A percentile compares a stretch with the other conserved stretches of the same genome.
Evolutionary conservation across 768 basidiomycete genomes (phyloP).

Genomic region (Pleurotus tuber-regium): DNA sequence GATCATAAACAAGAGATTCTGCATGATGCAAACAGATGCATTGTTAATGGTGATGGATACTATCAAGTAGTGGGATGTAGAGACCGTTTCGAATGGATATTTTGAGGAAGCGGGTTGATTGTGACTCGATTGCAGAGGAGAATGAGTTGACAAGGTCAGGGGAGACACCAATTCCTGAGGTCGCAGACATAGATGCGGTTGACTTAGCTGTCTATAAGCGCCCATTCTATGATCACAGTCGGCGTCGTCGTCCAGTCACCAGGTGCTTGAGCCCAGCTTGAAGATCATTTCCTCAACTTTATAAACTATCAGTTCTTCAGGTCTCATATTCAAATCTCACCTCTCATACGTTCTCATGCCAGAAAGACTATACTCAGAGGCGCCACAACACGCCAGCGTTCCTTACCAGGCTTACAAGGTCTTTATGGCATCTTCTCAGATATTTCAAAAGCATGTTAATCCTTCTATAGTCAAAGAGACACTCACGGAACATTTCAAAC

Average conservation of each 20-base stretch:
- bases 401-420: slow-evolving; percentile 56
- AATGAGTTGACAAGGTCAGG: slow-evolving; percentile 56
- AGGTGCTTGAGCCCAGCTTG: no score
- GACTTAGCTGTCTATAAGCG: background rate
- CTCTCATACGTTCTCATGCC: slow-evolving; percentile 8
- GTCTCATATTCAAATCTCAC: no score
- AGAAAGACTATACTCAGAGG: slow-evolving; percentile 13
- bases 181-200: slow-evolving; percentile 55
- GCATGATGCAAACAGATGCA: slow-evolving; percentile 17
- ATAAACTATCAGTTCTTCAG: no score
- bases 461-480: slow-evolving; percentile 41
- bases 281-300: background rate
- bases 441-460: slow-evolving; percentile 4
- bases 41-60: no score
- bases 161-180: slow-evolving; percentile 68
- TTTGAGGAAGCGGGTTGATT: slow-evolving; percentile 68
- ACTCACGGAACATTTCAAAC: slow-evolving; percentile 36
- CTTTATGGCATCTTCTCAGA: slow-evolving; percentile 14
- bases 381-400: slow-evolving; percentile 30
- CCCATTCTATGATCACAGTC: slow-evolving; percentile 6
- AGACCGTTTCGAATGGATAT: slow-evolving; percentile 74
- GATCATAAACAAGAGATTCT: slow-evolving; percentile 71
- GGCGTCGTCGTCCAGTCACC: background rate
- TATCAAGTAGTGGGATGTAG: no score
- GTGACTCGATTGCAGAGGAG: slow-evolving; percentile 51